These are phyloP conservation scores for Wickerhamiella siamensis DNA, from an alignment of 805 yeast genomes.

Conservation along the genomic window DNA sequence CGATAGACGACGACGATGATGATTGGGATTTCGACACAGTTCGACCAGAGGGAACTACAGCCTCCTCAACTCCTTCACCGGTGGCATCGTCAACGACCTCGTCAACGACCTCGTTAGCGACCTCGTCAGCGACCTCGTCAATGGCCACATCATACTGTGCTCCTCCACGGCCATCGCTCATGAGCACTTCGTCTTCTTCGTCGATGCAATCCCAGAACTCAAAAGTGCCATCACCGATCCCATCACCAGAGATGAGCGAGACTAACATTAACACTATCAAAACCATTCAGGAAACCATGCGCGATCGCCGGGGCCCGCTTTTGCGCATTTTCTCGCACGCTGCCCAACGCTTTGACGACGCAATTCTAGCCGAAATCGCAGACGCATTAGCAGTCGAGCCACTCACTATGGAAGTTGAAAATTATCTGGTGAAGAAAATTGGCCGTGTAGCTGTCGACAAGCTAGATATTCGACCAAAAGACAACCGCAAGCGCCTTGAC, in stretches of 20 bases:
- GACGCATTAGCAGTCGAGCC: slow-evolving; percentile 18
- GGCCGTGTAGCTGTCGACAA: slow-evolving; percentile 11
- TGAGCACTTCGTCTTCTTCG: no score
- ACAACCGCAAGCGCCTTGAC: slow-evolving; percentile 9
- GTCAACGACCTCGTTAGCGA: no score
- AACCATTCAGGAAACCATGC: neutral
- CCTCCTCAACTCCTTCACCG: no score
- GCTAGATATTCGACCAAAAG: slow-evolving; percentile 6
- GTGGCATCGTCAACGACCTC: no score
- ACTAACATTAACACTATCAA: slow-evolving; percentile 6
- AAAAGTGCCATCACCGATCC: neutral
- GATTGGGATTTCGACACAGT: slow-evolving; percentile 30
- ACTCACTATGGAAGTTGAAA: slow-evolving; percentile 15
- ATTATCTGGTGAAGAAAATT: slow-evolving; percentile 15
- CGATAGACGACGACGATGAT: slow-evolving; percentile 18
- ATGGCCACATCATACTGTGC: no score
- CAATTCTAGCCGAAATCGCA: slow-evolving; percentile 15
- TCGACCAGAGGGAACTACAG: slow-evolving; percentile 12
- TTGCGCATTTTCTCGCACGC: slow-evolving; percentile 17
- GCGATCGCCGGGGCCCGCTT: slow-evolving; percentile 12
- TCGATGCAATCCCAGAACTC: no score
- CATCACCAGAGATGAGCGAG: neutral
- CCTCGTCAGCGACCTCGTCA: no score
- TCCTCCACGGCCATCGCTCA: no score
- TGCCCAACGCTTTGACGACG: slow-evolving; percentile 17